These are phyloP conservation scores for Trichoderma sp. DNA, from an alignment of 2,329 filamentous ascomycete genomes.

Conservation along the genomic window DNA sequence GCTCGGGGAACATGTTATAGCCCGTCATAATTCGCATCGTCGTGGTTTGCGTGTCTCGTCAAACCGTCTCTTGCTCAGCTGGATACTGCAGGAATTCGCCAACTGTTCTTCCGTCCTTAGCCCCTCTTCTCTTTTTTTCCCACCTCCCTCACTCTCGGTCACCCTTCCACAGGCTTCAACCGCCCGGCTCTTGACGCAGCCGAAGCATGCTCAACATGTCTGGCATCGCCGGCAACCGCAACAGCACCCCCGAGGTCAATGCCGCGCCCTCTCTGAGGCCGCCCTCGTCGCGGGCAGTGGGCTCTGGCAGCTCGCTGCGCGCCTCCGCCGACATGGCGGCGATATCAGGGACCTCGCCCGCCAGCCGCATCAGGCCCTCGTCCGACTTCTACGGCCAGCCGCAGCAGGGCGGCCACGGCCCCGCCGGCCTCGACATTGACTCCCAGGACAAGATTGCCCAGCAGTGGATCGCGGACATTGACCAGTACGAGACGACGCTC, in stretches of 20 bases:
- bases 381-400: slow-evolving; percentile 90
- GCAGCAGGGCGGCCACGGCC: slow-evolving; percentile 66
- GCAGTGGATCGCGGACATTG: slow-evolving; percentile 98
- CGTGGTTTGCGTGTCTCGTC: slow-evolving; percentile 34
- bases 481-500: slow-evolving; percentile 97
- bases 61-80: slow-evolving; percentile 74
- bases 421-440: slow-evolving; percentile 72
- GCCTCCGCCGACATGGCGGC: slow-evolving; percentile 95
- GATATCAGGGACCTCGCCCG: slow-evolving; percentile 66
- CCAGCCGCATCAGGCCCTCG: slow-evolving; percentile 84
- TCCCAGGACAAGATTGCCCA: slow-evolving; percentile 90
- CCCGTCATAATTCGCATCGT: slow-evolving; percentile 32
- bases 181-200: slow-evolving; percentile 6
- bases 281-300: slow-evolving; percentile 75
- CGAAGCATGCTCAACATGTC: slow-evolving; percentile 63
- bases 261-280: slow-evolving; percentile 81
- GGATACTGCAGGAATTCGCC: slow-evolving; percentile 73
- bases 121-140: slow-evolving; percentile 9
- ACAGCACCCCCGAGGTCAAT: slow-evolving; percentile 92
- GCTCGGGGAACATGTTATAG: slow-evolving; percentile 41
- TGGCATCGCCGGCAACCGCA: slow-evolving; percentile 79
- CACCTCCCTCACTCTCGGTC: slow-evolving; percentile 22
- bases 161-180: no score
- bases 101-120: slow-evolving; percentile 37
- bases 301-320: slow-evolving; percentile 81